Base-by-base conservation (phyloP, 495 filamentous ascomycete species). In the Talaromyces liani region DNA sequence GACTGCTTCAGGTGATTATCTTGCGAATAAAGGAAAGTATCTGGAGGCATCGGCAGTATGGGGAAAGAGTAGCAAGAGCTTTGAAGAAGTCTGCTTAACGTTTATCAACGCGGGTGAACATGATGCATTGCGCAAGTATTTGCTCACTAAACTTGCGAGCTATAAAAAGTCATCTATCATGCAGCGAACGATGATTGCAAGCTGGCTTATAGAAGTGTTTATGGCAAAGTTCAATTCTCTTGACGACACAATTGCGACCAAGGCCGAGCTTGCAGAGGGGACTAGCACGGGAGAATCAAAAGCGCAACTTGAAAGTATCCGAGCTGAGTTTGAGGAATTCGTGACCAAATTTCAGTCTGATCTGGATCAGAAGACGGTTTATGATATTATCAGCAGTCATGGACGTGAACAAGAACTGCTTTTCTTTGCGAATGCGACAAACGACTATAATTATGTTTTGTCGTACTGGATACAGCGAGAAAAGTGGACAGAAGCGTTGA, bases 381-480 rank as follows among this genome's bases (percentile, higher is more conserved):
- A 98, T 77, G 92, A 96, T 66, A 88, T 98, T 62, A 94, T 98
- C 70, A 93, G 91, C 71, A 94, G 91, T 65, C 95, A 98, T 71
- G 95, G 92, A 36, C 84, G 94, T 18, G 93, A 97, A 75, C 87
- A 92, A 68, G 95, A 98, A 71, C 77, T 98, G 12, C 83, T 98
- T 1, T 92, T 85, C 76, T 98, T 91, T 75, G 94, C 94, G 9
- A 91, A 89, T 58, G 86, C 86, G 22, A 81, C 92, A 29, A 88
- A 92, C 67, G 94, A 98, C 72, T 88, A 93, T 77, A 94, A 94
- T 71, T 98, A 93, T 69, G 92, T 97, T 33, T 80, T 98, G 20
- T 88, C 90, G 0, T 98, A 98, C 77, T 98, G 95, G 95, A 88
- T 97, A 25, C 95, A 97, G 73, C 84, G 94, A 62, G 94, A 97